Percentiles rank a stretch among this genome's conserved stretches.
These are phyloP conservation scores for Saccharomycopsis sp. DNA, from an alignment of 805 yeast species.

Conservation along the genomic window DNA sequence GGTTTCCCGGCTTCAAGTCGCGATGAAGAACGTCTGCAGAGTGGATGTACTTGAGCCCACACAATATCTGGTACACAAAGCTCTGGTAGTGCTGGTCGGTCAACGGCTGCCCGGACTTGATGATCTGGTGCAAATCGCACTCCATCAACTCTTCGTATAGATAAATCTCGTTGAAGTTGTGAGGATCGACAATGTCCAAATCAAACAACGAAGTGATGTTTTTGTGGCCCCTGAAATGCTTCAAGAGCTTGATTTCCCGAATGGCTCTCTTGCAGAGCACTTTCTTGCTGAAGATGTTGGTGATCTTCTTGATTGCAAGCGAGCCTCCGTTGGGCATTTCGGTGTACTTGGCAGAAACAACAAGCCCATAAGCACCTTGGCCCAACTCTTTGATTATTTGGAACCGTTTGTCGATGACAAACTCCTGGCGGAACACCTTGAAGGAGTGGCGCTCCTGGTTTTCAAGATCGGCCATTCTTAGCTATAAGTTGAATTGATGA, in stretches of 20 bases:
- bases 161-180: constrained; percentile 82
- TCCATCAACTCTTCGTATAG: constrained; percentile 96
- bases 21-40: constrained; percentile 89
- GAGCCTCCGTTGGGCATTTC: constrained; percentile 65
- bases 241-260: constrained; percentile 79
- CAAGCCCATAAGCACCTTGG: constrained; percentile 97
- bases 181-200: constrained; percentile 76
- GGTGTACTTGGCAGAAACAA: constrained; percentile 83
- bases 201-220: constrained; percentile 94
- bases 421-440: constrained; percentile 82
- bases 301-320: constrained; percentile 93
- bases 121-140: constrained; percentile 97
- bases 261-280: constrained; percentile 86
- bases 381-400: constrained; percentile 89
- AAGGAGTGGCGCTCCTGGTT: constrained; percentile 27
- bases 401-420: constrained; percentile 81
- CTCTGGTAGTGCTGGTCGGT: constrained; percentile 94
- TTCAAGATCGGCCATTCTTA: constrained; percentile 16
- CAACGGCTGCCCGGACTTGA: constrained; percentile 84
- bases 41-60: constrained; percentile 84
- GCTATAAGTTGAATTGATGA: too few relatives aligned
- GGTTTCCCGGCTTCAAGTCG: constrained; percentile 87
- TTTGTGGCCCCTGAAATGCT: constrained; percentile 93
- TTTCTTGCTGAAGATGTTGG: constrained; percentile 86
- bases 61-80: constrained; percentile 78